These are phyloP conservation scores for Solanum neorickii DNA, from an alignment of 257 asterid genomes.

Conservation along the genomic window DNA sequence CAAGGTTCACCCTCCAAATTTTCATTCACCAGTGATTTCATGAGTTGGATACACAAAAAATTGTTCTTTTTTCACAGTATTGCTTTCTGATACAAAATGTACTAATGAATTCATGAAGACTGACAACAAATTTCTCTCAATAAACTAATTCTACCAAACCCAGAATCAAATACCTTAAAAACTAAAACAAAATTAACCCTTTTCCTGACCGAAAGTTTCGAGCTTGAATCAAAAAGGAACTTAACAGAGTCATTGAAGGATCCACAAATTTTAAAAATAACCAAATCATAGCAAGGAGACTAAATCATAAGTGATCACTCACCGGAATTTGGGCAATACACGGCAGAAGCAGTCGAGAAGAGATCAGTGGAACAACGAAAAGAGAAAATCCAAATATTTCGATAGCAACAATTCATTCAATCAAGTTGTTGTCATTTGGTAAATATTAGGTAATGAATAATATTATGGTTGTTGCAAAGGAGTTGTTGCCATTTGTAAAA, in stretches of 20 bases:
- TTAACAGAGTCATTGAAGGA: neutral
- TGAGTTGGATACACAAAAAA: neutral
- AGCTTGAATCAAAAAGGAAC: neutral
- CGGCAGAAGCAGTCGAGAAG: neutral
- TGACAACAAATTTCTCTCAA: neutral
- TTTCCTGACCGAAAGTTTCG: neutral
- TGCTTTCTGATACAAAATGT: neutral
- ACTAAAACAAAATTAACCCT: neutral
- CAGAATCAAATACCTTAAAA: neutral
- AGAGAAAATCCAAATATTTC: neutral
- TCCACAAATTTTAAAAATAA: neutral
- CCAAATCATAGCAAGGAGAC: neutral
- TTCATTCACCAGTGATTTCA: neutral
- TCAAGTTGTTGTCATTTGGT: neutral
- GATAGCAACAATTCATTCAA: neutral
- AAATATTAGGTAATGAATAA: neutral
- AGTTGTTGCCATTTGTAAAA: neutral
- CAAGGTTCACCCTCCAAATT: neutral
- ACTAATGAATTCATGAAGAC: neutral
- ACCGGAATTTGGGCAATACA: neutral
- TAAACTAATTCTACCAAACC: neutral
- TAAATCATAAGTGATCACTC: neutral
- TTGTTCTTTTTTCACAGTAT: neutral
- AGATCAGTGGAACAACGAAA: neutral
- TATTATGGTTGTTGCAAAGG: neutral